Evolutionary conservation across 371 early-diverging fungal species (phyloP).

Genomic region (Mortierella sp.): DNA sequence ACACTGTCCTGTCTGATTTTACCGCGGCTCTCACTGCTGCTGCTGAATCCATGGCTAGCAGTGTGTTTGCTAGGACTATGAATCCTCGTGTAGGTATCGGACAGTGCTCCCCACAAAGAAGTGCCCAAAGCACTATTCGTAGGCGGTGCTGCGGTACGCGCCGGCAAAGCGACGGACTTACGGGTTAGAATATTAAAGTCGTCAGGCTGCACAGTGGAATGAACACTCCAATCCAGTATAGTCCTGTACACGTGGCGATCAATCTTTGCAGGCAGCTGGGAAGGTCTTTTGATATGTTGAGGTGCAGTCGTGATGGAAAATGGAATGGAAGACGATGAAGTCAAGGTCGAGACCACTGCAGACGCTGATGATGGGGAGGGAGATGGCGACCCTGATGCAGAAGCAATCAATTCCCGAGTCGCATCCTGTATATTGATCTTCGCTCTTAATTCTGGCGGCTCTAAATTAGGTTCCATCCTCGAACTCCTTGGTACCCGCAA

Average conservation of each 20-base stretch:
- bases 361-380: slow-evolving; percentile 1
- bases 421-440: background rate
- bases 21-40: no score
- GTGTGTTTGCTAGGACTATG: background rate
- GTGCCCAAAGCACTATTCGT: background rate
- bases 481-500: no score
- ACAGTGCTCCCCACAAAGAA: background rate
- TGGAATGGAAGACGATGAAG: no score
- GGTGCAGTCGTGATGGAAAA: background rate
- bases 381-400: background rate
- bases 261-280: slow-evolving; percentile 13
- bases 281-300: slow-evolving; percentile 7
- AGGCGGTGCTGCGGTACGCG: background rate
- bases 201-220: slow-evolving; percentile 26
- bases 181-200: slow-evolving; percentile 17
- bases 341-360: no score
- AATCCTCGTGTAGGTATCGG: background rate
- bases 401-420: background rate
- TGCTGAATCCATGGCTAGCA: no score
- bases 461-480: no score
- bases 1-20: no score
- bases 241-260: slow-evolving; percentile 20
- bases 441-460: background rate
- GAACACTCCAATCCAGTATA: slow-evolving; percentile 41
- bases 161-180: background rate